Conservation (phyloP, 2,329 filamentous ascomycete species). For the Aspergillus sojae region DNA sequence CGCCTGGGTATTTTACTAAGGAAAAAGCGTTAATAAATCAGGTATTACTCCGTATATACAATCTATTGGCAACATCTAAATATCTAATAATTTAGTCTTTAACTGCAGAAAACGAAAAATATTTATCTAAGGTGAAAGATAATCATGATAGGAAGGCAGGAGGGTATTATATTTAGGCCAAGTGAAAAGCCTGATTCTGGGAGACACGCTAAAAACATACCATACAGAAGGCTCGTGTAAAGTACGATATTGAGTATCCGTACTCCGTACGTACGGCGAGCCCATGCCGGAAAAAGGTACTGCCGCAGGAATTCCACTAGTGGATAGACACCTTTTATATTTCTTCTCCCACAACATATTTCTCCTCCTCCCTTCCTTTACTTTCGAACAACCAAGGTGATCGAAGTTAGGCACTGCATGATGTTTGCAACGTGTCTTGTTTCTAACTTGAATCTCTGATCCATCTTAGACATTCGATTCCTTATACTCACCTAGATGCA, state of each 20-base stretch:
- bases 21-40: neutral
- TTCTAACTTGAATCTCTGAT: neutral
- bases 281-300: neutral
- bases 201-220: no score
- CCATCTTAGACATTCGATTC: neutral
- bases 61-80: neutral
- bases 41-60: neutral
- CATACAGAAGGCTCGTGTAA: no score
- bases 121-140: neutral
- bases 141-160: neutral
- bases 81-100: neutral
- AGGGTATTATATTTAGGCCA: neutral
- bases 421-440: slow-evolving; percentile 3
- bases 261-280: no score
- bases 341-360: slow-evolving; percentile 5
- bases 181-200: no score
- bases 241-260: no score
- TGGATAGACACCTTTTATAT: slow-evolving; percentile 22
- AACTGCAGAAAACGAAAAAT: neutral
- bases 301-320: slow-evolving; percentile 5
- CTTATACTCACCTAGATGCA: slow-evolving; percentile 16
- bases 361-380: slow-evolving; percentile 2
- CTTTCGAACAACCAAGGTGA: neutral
- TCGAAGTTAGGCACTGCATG: neutral
- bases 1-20: neutral